phyloP scores from a whole-genome alignment of 257 asterid genomes.

The Solanum rostratum region DNA sequence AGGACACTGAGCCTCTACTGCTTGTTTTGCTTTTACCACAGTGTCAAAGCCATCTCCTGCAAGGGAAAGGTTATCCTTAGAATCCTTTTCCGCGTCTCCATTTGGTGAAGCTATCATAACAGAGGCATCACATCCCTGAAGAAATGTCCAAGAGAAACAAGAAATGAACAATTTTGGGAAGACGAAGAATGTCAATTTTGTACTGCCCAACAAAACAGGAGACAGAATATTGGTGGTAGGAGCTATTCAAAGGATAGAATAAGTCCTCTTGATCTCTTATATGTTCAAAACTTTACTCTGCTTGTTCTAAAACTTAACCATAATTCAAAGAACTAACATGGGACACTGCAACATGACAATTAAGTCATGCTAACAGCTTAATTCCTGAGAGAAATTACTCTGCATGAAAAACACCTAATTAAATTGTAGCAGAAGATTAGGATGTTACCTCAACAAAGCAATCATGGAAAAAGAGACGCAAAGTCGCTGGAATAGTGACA shows the following conservation, averaged over 20 bases:
- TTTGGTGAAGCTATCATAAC: conserved; percentile 48
- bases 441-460: conserved; percentile 51
- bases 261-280: background rate
- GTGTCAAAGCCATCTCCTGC: conserved; percentile 84
- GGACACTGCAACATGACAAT: background rate
- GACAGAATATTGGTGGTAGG: background rate
- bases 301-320: background rate
- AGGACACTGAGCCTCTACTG: conserved; percentile 63
- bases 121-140: conserved; percentile 79
- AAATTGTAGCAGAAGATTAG: background rate
- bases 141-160: background rate
- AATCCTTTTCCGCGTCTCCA: conserved; percentile 54
- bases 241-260: background rate
- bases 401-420: background rate
- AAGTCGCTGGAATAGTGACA: conserved; percentile 56
- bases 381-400: background rate
- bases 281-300: background rate
- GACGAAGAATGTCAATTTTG: background rate
- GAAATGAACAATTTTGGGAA: background rate
- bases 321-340: background rate
- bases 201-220: background rate
- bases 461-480: conserved; percentile 70
- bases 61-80: conserved; percentile 51
- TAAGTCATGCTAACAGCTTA: background rate
- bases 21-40: conserved; percentile 50